Evolutionary conservation across 1,284 basidiomycete species (phyloP), one percentile per base, ranked within the genome.

Genomic region (Afroboletus lepidellus): DNA sequence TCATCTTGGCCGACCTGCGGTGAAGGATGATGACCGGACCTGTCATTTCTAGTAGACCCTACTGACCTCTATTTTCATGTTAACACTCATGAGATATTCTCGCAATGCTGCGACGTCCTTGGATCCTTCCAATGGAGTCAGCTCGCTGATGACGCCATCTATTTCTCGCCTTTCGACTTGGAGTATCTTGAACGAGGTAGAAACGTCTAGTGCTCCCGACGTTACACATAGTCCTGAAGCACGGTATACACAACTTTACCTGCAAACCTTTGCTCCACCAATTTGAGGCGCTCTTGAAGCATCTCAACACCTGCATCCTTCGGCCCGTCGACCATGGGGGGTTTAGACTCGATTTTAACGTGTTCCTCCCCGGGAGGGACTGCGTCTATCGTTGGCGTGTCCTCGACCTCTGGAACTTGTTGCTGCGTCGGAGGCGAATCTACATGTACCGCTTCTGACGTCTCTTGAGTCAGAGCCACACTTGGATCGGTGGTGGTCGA

Each of bases 131-230:
- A 93, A 63, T 0, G 91, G 85, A 0, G 90, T 90, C 6, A 87
- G 66, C 55, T 91, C 89, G n/a, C 74, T 77, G 41, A 96, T 68
- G 4, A 92, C 71, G 27, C 73, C 71, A 63, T 93, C 89, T n/a
- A 83, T 85, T 7, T 84, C 83, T 21, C 73, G 65, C 60, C 85
- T 86, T 67, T 89, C 87, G 1, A 80, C 78, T 57, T 88, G 87
- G 21, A 91, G 70, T 56, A 79, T 75, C 65, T 88, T 87, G 73
- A 88, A 89, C 5, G 89, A 88, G 0, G 75, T 79, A 6, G 89
- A 90, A 3, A 90, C 80, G 64, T 90, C 89, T 91, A 47, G 15
- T 48, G 51, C 1, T 34, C 16, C 51, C 38, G 34, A 46, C n/a
- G 46, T 46, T 23, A 52, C 36, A 43, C 24, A 13, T 12, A 32